phyloP scores from a whole-genome alignment of 2,329 filamentous ascomycete genomes.

The Beauveria bassiana region DNA sequence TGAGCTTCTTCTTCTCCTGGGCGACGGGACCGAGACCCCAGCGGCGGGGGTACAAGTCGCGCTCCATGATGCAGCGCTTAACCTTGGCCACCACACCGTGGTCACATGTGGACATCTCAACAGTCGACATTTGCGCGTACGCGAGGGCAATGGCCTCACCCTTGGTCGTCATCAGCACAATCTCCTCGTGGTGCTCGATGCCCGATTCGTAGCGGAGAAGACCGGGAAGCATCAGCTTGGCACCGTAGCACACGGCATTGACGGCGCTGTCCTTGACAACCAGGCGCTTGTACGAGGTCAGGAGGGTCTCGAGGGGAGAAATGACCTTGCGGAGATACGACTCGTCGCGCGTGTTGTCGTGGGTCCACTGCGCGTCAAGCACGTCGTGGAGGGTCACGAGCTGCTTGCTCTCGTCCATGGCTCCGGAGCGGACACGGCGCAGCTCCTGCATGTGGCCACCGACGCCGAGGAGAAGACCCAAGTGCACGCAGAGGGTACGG shows the following conservation, averaged over 20 bases:
- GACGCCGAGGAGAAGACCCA: slow-evolving; percentile 68
- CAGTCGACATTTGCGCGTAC: slow-evolving; percentile 95
- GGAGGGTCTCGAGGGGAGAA: slow-evolving; percentile 81
- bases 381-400: slow-evolving; percentile 84
- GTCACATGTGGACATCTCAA: slow-evolving; percentile 93
- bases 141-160: slow-evolving; percentile 95
- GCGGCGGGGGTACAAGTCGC: slow-evolving; percentile 90
- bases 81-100: slow-evolving; percentile 98
- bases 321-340: slow-evolving; percentile 87
- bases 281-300: slow-evolving; percentile 90
- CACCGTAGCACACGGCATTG: slow-evolving; percentile 96
- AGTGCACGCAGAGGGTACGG: slow-evolving; percentile 91
- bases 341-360: slow-evolving; percentile 95
- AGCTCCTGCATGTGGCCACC: slow-evolving; percentile 99
- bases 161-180: slow-evolving; percentile 98
- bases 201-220: slow-evolving; percentile 83
- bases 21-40: slow-evolving; percentile 95
- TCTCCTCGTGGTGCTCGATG: slow-evolving; percentile 92
- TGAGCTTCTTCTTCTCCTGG: slow-evolving; percentile 98
- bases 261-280: slow-evolving; percentile 82
- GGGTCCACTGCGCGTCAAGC: slow-evolving; percentile 89
- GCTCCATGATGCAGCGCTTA: slow-evolving; percentile 99
- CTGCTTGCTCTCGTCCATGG: slow-evolving; percentile 84
- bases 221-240: slow-evolving; percentile 97
- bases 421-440: slow-evolving; percentile 84